Conservation (phyloP, 148 eudicot species). For the Chenopodium formosanum region DNA sequence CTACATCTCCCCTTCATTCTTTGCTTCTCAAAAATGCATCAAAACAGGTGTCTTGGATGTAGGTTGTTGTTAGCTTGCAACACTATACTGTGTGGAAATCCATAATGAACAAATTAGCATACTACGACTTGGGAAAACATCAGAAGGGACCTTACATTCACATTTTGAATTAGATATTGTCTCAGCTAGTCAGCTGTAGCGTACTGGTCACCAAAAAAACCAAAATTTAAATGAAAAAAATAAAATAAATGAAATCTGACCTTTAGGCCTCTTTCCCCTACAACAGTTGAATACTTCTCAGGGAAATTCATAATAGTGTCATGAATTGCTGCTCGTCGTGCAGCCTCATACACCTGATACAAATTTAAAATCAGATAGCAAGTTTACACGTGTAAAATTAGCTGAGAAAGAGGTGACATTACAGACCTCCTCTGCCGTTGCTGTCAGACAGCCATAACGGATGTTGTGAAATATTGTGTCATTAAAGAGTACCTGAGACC, state of each 20-base stretch:
- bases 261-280: slow-evolving; percentile 93
- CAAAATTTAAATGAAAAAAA: not conserved
- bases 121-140: not conserved
- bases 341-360: slow-evolving; percentile 77
- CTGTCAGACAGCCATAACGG: slow-evolving; percentile 69
- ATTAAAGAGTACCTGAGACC: slow-evolving; percentile 79
- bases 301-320: slow-evolving; percentile 94
- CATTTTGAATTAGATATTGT: not conserved
- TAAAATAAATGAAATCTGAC: slow-evolving; percentile 27
- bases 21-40: not conserved
- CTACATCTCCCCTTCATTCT: not conserved
- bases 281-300: slow-evolving; percentile 75
- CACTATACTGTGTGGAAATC: not conserved
- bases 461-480: slow-evolving; percentile 91
- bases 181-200: not conserved
- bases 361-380: not conserved
- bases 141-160: not conserved
- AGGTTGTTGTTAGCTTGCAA: not conserved
- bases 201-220: not conserved
- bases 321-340: slow-evolving; percentile 83
- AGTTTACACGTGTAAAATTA: not conserved
- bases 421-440: slow-evolving; percentile 69
- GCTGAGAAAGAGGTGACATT: not conserved
- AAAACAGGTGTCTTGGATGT: not conserved
- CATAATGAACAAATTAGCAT: not conserved